These are phyloP conservation scores for Hypoxylon trugodes DNA, from an alignment of 495 filamentous ascomycete species.

Conservation along the genomic window DNA sequence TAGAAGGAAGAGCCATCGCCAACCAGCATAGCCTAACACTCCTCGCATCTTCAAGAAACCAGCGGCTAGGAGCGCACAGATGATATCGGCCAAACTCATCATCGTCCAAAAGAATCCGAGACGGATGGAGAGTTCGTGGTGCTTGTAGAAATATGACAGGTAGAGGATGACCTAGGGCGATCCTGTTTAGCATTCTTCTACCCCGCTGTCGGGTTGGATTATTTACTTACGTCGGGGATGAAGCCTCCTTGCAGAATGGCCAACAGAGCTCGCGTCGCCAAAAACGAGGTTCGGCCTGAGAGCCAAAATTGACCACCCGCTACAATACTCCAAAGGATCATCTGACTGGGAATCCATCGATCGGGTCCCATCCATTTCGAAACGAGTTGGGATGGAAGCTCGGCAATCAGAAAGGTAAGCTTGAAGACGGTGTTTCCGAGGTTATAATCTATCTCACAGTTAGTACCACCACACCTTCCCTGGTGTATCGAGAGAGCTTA, in stretches of 20 bases:
- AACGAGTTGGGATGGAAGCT: slow-evolving; percentile 77
- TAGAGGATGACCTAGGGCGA: slow-evolving; percentile 28
- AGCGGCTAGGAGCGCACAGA: slow-evolving; percentile 73
- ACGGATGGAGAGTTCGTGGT: slow-evolving; percentile 49
- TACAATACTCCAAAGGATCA: slow-evolving; percentile 77
- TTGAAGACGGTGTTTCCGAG: slow-evolving; percentile 77
- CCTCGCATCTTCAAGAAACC: slow-evolving; percentile 74
- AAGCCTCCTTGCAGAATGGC: slow-evolving; percentile 79
- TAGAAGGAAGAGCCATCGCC: slow-evolving; percentile 75
- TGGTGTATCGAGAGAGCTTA: slow-evolving; percentile 14
- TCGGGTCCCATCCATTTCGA: slow-evolving; percentile 79
- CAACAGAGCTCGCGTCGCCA: slow-evolving; percentile 66
- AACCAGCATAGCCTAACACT: slow-evolving; percentile 66
- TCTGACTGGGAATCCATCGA: slow-evolving; percentile 81
- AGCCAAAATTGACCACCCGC: slow-evolving; percentile 72
- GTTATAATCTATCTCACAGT: slow-evolving; percentile 65
- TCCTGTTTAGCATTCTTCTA: slow-evolving; percentile 7
- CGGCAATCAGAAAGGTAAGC: slow-evolving; percentile 69
- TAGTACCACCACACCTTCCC: not conserved
- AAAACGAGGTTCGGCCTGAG: slow-evolving; percentile 64
- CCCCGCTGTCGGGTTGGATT: too few species aligned
- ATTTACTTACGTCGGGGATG: slow-evolving; percentile 46
- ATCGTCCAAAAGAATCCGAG: slow-evolving; percentile 68
- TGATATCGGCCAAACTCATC: slow-evolving; percentile 68
- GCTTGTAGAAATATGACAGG: slow-evolving; percentile 43